These are phyloP conservation scores for Brettanomyces custersianus DNA, from an alignment of 805 yeast genomes.

Conservation along the genomic window DNA sequence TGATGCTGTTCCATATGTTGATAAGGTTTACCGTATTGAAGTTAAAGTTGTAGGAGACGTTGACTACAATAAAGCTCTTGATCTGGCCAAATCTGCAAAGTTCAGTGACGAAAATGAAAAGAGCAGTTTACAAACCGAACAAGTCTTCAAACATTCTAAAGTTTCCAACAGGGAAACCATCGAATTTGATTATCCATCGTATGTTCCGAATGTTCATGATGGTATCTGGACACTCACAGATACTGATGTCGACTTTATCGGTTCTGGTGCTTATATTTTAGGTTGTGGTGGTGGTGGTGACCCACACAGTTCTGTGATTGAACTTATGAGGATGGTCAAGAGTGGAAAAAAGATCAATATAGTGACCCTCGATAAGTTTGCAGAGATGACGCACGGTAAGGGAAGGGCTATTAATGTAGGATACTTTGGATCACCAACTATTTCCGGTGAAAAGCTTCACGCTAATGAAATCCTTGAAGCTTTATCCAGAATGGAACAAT, in stretches of 20 bases:
- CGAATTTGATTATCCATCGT: conserved; percentile 10
- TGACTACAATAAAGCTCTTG: conserved; percentile 23
- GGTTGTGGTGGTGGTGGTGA: conserved; percentile 48
- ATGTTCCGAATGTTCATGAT: conserved; percentile 10
- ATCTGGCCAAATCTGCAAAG: not conserved
- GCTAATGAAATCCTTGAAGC: conserved; percentile 30
- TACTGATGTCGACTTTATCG: conserved; percentile 32
- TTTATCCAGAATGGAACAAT: conserved; percentile 19
- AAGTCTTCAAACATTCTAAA: conserved; percentile 3
- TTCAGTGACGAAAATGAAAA: conserved; percentile 3
- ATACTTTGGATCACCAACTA: conserved; percentile 40
- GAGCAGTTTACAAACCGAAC: conserved; percentile 12
- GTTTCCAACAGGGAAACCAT: conserved; percentile 7
- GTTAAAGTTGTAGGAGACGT: conserved; percentile 36
- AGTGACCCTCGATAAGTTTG: conserved; percentile 27
- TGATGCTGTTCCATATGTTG: conserved; percentile 28
- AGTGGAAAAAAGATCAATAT: conserved; percentile 27
- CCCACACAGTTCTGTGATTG: conserved; percentile 33
- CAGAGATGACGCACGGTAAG: conserved; percentile 15
- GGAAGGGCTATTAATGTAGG: conserved; percentile 27
- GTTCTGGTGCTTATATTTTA: conserved; percentile 36
- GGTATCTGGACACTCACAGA: conserved; percentile 33
- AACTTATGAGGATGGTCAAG: conserved; percentile 25
- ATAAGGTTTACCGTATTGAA: conserved; percentile 26
- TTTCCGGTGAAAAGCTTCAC: conserved; percentile 32